These are phyloP conservation scores for Yarrowia sp. DNA, from an alignment of 805 yeast species.

Conservation along the genomic window DNA sequence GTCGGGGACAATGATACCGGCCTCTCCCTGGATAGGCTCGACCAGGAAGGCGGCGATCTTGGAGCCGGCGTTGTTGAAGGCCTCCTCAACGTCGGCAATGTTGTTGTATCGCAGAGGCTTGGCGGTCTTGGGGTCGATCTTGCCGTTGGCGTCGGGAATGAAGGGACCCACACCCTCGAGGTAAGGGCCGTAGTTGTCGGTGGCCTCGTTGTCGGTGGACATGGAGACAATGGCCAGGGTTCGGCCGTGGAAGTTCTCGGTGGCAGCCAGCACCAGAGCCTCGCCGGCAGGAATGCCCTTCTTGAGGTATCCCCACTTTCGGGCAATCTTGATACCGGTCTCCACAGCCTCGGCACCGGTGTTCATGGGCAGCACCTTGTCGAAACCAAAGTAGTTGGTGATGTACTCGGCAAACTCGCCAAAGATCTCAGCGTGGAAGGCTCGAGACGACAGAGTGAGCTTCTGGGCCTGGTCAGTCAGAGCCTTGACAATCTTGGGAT, in stretches of 20 bases:
- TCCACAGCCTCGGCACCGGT: conserved; percentile 99
- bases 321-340: conserved; percentile 89
- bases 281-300: conserved; percentile 83
- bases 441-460: conserved; percentile 88
- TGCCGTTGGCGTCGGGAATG: conserved; percentile 69
- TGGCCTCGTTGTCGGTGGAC: conserved; percentile 96
- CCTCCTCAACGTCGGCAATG: conserved; percentile 84
- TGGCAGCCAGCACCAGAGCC: conserved; percentile 87
- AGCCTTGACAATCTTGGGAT: conserved; percentile 87
- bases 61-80: conserved; percentile 82
- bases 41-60: conserved; percentile 87
- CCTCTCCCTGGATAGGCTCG: conserved; percentile 98
- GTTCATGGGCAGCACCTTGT: conserved; percentile 95
- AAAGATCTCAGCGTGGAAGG: conserved; percentile 87
- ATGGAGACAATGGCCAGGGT: conserved; percentile 93
- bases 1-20: conserved; percentile 96
- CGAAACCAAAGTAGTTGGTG: conserved; percentile 88
- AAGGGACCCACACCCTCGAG: conserved; percentile 81
- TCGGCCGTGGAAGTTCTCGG: conserved; percentile 94
- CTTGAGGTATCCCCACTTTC: conserved; percentile 95
- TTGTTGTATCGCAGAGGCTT: conserved; percentile 78
- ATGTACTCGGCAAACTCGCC: conserved; percentile 86
- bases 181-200: conserved; percentile 88
- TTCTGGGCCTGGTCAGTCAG: conserved; percentile 83
- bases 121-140: conserved; percentile 38